phyloP scores from a whole-genome alignment of 129 eudicot species.

The Flaveria ramosissima region DNA sequence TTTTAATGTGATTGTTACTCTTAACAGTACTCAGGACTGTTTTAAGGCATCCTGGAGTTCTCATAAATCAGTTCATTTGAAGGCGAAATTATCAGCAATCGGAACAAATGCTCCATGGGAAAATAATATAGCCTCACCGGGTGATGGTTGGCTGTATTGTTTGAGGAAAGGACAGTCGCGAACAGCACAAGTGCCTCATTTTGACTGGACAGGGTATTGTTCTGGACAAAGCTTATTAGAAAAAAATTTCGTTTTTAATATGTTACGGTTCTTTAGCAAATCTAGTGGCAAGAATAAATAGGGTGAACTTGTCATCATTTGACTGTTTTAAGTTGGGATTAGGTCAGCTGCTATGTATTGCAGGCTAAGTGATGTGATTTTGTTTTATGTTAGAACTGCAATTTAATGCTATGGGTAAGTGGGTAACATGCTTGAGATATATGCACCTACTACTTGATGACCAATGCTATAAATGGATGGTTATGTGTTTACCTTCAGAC shows the following conservation, averaged over 20 bases:
- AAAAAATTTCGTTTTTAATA: background rate
- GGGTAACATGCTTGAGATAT: background rate
- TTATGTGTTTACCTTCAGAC: background rate
- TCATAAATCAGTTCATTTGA: slow-evolving; percentile 79
- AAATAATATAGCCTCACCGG: slow-evolving; percentile 43
- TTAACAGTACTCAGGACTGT: slow-evolving; percentile 81
- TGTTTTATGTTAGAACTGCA: slow-evolving; percentile 8
- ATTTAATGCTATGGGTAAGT: background rate
- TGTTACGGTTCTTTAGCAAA: background rate
- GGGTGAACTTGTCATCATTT: too few species aligned
- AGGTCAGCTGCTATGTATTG: too few species aligned
- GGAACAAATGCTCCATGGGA: slow-evolving; percentile 49
- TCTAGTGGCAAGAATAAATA: background rate
- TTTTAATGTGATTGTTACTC: slow-evolving; percentile 19
- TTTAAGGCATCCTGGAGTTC: slow-evolving; percentile 93
- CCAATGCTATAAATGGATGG: background rate
- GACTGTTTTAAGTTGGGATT: too few species aligned
- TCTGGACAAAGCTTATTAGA: background rate
- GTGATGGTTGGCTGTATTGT: slow-evolving; percentile 87
- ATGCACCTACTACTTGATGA: background rate
- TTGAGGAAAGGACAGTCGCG: slow-evolving; percentile 87
- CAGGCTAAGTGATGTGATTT: background rate
- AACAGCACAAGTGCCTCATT: slow-evolving; percentile 75
- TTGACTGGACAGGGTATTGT: slow-evolving; percentile 96
- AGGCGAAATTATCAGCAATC: slow-evolving; percentile 57